phyloP scores from a whole-genome alignment of 2,329 filamentous ascomycete species.

The Fusarium pseudonygamai region DNA sequence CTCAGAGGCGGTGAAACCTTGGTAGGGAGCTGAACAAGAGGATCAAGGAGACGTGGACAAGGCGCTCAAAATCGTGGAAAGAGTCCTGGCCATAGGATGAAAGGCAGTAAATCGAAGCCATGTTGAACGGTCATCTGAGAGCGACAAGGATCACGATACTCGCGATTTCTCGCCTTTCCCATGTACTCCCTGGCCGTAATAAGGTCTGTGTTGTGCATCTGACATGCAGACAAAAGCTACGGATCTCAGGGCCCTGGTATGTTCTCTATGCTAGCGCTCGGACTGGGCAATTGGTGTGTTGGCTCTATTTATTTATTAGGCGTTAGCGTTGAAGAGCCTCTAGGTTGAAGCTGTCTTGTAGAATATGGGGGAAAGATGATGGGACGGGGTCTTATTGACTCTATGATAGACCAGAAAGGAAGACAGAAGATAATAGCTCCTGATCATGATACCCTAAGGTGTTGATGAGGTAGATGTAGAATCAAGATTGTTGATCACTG shows the following conservation, averaged over 20 bases:
- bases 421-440: not conserved
- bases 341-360: not conserved
- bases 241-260: not conserved
- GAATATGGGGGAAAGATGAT: not conserved
- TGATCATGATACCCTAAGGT: not conserved
- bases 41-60: not conserved
- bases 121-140: not conserved
- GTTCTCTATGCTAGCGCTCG: slow-evolving; percentile 12
- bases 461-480: not conserved
- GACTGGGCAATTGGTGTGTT: slow-evolving; percentile 1
- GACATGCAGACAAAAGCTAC: slow-evolving; percentile 18
- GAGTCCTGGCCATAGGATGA: not conserved
- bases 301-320: not conserved
- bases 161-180: slow-evolving; percentile 7
- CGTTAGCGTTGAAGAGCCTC: slow-evolving; percentile 7
- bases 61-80: not conserved
- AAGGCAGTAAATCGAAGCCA: slow-evolving; percentile 1
- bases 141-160: slow-evolving; percentile 14
- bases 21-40: not conserved
- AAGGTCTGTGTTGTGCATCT: slow-evolving; percentile 28
- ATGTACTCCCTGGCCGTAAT: slow-evolving; percentile 2
- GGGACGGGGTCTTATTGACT: not conserved
- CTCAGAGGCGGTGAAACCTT: slow-evolving; percentile 8
- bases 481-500: not conserved
- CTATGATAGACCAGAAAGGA: not conserved